Conservation (phyloP, 176 grass and related monocot genomes). For the Oryza meridionalis region DNA sequence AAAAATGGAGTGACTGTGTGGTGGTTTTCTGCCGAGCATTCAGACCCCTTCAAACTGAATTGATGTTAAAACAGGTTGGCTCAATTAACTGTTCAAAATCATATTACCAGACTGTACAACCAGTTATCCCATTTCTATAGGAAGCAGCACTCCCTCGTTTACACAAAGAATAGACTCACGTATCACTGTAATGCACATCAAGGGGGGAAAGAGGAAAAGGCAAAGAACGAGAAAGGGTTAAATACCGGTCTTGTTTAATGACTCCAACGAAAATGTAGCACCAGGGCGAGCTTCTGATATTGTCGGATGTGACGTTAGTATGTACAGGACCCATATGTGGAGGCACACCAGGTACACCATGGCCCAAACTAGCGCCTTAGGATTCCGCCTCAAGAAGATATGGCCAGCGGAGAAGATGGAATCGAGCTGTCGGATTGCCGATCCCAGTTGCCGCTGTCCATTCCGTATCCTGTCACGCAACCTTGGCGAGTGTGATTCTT, state of each 20-base stretch:
- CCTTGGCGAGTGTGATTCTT: constrained; percentile 43
- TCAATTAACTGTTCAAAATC: background rate
- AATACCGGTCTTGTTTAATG: constrained; percentile 55
- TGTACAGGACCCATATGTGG: constrained; percentile 89
- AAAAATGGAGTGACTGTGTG: background rate
- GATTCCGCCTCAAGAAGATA: constrained; percentile 71
- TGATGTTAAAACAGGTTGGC: background rate
- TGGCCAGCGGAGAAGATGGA: constrained; percentile 79
- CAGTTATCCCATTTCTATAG: background rate
- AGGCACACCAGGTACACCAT: constrained; percentile 68
- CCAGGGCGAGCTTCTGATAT: constrained; percentile 48
- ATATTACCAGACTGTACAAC: constrained; percentile 6
- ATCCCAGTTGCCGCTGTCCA: constrained; percentile 66
- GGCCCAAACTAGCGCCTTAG: constrained; percentile 59
- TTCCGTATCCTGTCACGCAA: constrained; percentile 55
- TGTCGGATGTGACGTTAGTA: constrained; percentile 60
- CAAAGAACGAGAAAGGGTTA: background rate
- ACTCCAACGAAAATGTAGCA: constrained; percentile 57
- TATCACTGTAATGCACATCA: constrained; percentile 1
- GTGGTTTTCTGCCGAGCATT: background rate
- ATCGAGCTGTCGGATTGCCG: constrained; percentile 73
- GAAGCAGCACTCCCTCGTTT: background rate
- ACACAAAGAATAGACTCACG: background rate
- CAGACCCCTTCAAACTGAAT: background rate
- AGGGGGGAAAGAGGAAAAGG: background rate